A percentile compares a stretch with the other conserved stretches of the same genome.
These are phyloP conservation scores for Boletus fagicola DNA, from an alignment of 768 basidiomycete species.

Conservation along the genomic window DNA sequence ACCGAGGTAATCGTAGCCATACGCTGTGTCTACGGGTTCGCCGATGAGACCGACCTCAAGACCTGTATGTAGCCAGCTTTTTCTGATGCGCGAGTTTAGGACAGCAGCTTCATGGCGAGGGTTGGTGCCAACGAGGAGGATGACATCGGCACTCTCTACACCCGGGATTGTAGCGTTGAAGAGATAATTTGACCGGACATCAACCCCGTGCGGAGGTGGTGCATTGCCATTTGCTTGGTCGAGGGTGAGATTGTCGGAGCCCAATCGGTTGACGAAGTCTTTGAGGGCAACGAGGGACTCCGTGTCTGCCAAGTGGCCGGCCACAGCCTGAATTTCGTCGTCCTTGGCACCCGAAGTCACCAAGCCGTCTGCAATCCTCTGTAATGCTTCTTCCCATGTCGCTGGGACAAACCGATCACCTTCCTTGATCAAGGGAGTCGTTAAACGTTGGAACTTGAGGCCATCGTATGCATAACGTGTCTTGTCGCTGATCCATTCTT, in stretches of 20 bases:
- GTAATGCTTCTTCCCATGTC: slow-evolving; percentile 87
- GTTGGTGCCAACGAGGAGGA: slow-evolving; percentile 94
- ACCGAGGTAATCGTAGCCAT: slow-evolving; percentile 92
- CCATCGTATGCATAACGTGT: slow-evolving; percentile 97
- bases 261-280: slow-evolving; percentile 88
- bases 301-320: slow-evolving; percentile 90
- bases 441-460: slow-evolving; percentile 91
- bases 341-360: slow-evolving; percentile 75
- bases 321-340: slow-evolving; percentile 93
- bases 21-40: slow-evolving; percentile 85
- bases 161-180: slow-evolving; percentile 93
- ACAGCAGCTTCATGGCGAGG: slow-evolving; percentile 97
- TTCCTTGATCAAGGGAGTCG: slow-evolving; percentile 83
- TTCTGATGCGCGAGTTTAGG: slow-evolving; percentile 94
- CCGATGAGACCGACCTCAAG: slow-evolving; percentile 90
- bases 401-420: slow-evolving; percentile 92
- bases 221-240: slow-evolving; percentile 69
- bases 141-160: slow-evolving; percentile 86
- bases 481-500: slow-evolving; percentile 99
- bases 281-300: slow-evolving; percentile 92
- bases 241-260: slow-evolving; percentile 88
- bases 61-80: slow-evolving; percentile 86
- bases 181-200: slow-evolving; percentile 93
- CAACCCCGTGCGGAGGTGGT: slow-evolving; percentile 78
- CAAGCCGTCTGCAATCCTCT: slow-evolving; percentile 76